Conservation (phyloP, 805 yeast genomes). For the Suhomyces vadensis region DNA sequence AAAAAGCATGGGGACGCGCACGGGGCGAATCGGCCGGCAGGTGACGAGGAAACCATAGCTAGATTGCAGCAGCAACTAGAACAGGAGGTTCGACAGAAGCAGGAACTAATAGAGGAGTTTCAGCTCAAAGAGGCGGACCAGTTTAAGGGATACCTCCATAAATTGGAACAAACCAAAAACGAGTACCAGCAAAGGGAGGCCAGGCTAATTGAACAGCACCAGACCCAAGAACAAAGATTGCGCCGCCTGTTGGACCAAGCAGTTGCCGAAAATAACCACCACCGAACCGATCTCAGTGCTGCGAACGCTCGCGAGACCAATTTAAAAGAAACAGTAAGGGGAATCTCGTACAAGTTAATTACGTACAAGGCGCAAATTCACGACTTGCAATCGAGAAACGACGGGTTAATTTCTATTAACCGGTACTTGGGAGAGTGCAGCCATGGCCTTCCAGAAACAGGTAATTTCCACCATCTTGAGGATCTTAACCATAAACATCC, state of each 20-base stretch:
- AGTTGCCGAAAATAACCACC: background rate
- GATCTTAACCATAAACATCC: too few relatives aligned
- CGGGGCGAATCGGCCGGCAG: background rate
- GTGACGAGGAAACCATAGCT: background rate
- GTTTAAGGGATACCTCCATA: constrained; percentile 5
- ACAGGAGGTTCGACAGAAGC: background rate
- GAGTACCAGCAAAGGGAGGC: constrained; percentile 3
- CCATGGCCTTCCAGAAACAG: background rate
- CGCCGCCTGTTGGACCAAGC: background rate
- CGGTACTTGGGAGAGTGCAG: background rate
- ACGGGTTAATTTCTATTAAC: constrained; percentile 8
- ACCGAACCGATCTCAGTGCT: background rate
- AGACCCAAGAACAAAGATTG: background rate
- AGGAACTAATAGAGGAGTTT: constrained; percentile 9
- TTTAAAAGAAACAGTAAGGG: constrained; percentile 7
- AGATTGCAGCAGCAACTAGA: background rate
- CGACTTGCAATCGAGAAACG: constrained; percentile 9
- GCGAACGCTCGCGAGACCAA: background rate
- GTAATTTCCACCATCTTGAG: background rate
- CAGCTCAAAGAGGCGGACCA: constrained; percentile 7
- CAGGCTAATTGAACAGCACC: background rate
- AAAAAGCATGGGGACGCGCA: background rate
- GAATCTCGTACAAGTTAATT: constrained; percentile 9
- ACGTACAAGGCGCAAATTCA: constrained; percentile 10
- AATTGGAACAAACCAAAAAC: background rate